Conservation (phyloP, 768 basidiomycete species). For the Saitozyma podzolica region DNA sequence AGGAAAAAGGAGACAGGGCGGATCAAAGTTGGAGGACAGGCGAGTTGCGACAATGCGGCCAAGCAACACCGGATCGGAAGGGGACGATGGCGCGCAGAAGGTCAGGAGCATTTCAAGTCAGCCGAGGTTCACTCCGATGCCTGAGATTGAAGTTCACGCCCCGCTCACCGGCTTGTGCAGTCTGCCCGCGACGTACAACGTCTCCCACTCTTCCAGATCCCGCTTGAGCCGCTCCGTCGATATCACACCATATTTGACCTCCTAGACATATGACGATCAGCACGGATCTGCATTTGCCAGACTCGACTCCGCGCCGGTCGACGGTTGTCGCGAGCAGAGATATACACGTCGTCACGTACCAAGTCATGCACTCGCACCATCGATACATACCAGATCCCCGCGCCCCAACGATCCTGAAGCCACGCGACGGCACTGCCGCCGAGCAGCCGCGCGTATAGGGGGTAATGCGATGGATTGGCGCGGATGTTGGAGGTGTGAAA, state of each 20-base stretch:
- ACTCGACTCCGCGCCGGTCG: neutral
- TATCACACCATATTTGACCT: constrained; percentile 94
- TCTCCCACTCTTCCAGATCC: constrained; percentile 88
- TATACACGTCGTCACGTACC: constrained; percentile 57
- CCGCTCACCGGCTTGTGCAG: constrained; percentile 83
- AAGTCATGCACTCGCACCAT: constrained; percentile 79
- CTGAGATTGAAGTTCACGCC: too few relatives aligned
- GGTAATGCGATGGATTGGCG: constrained; percentile 87
- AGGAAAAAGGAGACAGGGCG: neutral
- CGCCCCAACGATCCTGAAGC: constrained; percentile 63
- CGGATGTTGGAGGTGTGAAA: constrained; percentile 96
- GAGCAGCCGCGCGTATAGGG: constrained; percentile 76
- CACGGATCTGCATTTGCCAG: neutral
- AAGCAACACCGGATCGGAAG: too few relatives aligned
- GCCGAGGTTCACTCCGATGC: too few relatives aligned
- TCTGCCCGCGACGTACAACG: constrained; percentile 88
- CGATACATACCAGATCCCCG: constrained; percentile 96
- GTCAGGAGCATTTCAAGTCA: too few relatives aligned
- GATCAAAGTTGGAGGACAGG: too few relatives aligned
- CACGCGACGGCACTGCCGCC: constrained; percentile 80
- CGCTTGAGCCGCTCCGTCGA: constrained; percentile 84
- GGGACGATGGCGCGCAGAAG: too few relatives aligned
- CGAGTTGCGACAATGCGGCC: too few relatives aligned
- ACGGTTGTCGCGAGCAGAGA: neutral
- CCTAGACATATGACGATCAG: constrained; percentile 57